Percentiles rank a stretch among this genome's conserved stretches.
Evolutionary conservation across 441 rosid genomes (phyloP).

Genomic region (Geranium incanum): DNA sequence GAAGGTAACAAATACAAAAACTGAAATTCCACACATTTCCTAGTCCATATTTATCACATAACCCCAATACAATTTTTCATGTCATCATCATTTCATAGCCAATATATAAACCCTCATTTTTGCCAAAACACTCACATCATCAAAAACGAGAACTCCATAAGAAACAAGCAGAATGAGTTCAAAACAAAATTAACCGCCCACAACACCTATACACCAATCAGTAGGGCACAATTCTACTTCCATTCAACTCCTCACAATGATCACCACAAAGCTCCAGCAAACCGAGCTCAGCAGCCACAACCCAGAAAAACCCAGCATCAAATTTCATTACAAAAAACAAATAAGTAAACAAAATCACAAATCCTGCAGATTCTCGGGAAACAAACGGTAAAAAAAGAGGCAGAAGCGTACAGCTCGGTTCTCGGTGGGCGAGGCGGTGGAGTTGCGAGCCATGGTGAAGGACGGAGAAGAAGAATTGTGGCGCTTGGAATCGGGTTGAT

Average conservation of each 20-base stretch:
- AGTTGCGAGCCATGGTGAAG: slow-evolving; percentile 48
- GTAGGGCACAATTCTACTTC: slow-evolving; percentile 9
- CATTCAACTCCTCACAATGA: not conserved
- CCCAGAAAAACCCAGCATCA: not conserved
- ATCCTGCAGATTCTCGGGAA: not conserved
- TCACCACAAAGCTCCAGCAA: not conserved
- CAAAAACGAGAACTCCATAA: not conserved
- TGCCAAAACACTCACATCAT: not conserved
- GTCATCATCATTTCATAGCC: not conserved
- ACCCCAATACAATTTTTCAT: not conserved
- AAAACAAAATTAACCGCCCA: not conserved
- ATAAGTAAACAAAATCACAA: not conserved
- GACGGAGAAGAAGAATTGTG: slow-evolving; percentile 47
- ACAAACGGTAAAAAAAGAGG: not conserved
- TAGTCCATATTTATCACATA: not conserved
- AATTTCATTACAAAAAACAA: not conserved
- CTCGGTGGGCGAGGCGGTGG: slow-evolving; percentile 42
- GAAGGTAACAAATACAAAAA: not conserved
- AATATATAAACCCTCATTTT: not conserved
- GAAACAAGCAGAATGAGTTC: not conserved
- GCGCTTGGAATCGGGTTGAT: slow-evolving; percentile 67
- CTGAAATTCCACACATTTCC: not conserved
- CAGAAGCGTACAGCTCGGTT: slow-evolving; percentile 38
- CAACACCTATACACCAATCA: not conserved
- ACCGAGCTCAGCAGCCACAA: not conserved